Evolutionary conservation across 2,329 filamentous ascomycete species (phyloP).

Genomic region (Aspergillus thermomutatus): DNA sequence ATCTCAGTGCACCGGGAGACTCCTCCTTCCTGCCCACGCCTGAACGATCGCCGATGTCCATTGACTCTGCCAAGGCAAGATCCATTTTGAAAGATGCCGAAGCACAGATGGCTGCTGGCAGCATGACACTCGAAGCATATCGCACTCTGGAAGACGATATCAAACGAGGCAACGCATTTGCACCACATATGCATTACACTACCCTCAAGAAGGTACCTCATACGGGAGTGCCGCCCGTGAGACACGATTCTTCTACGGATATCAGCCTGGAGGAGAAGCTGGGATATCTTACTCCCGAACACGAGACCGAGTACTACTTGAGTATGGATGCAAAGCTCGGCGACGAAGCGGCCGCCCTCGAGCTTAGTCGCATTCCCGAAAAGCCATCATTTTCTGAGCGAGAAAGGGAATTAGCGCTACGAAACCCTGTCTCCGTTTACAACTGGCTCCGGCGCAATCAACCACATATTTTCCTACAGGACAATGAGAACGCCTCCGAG

Average conservation of each 20-base stretch:
- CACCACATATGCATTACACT: constrained; percentile 32
- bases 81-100: constrained; percentile 39
- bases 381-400: constrained; percentile 47
- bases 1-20: constrained; percentile 53
- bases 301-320: constrained; percentile 43
- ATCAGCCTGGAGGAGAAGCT: constrained; percentile 31
- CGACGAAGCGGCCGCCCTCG: constrained; percentile 48
- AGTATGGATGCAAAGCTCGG: constrained; percentile 41
- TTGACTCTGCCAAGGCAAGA: constrained; percentile 31
- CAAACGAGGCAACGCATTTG: constrained; percentile 38
- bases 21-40: constrained; percentile 49
- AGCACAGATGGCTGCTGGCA: constrained; percentile 33
- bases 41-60: constrained; percentile 34
- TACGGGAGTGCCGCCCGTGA: constrained; percentile 16
- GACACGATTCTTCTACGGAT: constrained; percentile 14
- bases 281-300: constrained; percentile 43
- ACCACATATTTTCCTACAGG: constrained; percentile 80
- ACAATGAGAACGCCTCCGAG: constrained; percentile 54
- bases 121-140: constrained; percentile 34
- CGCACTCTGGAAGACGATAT: constrained; percentile 38
- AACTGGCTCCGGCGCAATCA: constrained; percentile 90
- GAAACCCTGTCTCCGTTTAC: constrained; percentile 87
- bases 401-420: constrained; percentile 56
- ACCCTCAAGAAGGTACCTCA: constrained; percentile 32
- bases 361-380: constrained; percentile 43